These are phyloP conservation scores for Entonaema liquescens DNA, from an alignment of 495 filamentous ascomycete species.

Conservation along the genomic window DNA sequence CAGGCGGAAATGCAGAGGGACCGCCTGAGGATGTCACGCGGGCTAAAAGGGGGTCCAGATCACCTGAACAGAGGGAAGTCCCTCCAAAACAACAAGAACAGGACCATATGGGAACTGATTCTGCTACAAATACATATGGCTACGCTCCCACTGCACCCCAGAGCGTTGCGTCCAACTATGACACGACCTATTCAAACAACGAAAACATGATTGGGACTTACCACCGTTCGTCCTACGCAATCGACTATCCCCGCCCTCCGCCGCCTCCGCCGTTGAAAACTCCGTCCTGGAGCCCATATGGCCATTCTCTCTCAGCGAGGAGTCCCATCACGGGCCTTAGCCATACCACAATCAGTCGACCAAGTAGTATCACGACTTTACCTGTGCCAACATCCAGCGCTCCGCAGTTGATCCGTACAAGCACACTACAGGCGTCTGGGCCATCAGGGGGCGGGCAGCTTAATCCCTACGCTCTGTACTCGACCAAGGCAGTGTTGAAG, in stretches of 20 bases:
- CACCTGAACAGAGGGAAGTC: constrained; percentile 55
- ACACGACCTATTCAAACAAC: constrained; percentile 51
- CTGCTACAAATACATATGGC: constrained; percentile 58
- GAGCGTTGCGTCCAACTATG: constrained; percentile 51
- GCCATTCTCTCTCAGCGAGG: constrained; percentile 52
- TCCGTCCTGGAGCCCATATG: constrained; percentile 60
- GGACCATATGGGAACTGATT: constrained; percentile 43
- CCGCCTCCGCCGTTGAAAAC: constrained; percentile 57
- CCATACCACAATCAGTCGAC: constrained; percentile 49
- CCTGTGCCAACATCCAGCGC: constrained; percentile 45
- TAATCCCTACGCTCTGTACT: constrained; percentile 84
- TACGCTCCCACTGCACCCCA: constrained; percentile 54
- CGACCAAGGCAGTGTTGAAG: constrained; percentile 85
- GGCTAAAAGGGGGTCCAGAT: constrained; percentile 46
- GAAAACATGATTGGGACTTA: constrained; percentile 58
- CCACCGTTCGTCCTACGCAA: constrained; percentile 54
- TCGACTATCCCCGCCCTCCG: constrained; percentile 56
- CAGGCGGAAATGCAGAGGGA: constrained; percentile 47
- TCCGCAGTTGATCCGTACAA: constrained; percentile 82
- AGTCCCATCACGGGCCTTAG: constrained; percentile 46
- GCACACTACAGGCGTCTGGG: constrained; percentile 71
- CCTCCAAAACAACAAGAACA: constrained; percentile 50
- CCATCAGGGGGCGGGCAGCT: constrained; percentile 59
- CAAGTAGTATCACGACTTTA: constrained; percentile 53
- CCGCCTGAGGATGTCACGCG: constrained; percentile 58